Evolutionary conservation across 106 monocot genomes (phyloP), one percentile per base, ranked within the genome.

Genomic region (Hemerocallis citrina): DNA sequence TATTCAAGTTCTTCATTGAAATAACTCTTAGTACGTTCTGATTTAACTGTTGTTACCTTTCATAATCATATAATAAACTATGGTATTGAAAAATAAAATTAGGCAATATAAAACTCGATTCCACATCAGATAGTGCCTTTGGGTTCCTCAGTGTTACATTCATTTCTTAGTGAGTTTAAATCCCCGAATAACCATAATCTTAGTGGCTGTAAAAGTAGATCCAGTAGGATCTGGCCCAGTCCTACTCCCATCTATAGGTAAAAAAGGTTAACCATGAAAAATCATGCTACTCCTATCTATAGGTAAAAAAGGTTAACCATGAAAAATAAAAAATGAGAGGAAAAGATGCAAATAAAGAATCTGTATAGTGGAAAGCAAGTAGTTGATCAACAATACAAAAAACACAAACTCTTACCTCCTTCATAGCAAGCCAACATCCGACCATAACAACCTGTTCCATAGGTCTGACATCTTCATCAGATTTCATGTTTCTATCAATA

Each of bases 361-460:
- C 23, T 25, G 10, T 10, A 50, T 4, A 13, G 6, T 13, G 4
- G 17, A 16, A 45, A n/a, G n/a, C n/a, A n/a, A n/a, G n/a, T n/a
- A 41, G 15, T 41, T 41, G 11, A 41, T 2, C n/a, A 17, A 27
- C 16, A 34, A 40, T 47, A 16, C 48, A 61, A 22, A 56, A 7
- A 66, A 59, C 11, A 34, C 51, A 13, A 34, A 28, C 34, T 54
- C 10, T 67, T 66, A 98, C 98, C 98, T 98, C 98, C 59, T 98
- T 98, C 98, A 98, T 92, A 23, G 98, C 87, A 73, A 98, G 92
- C 98, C 98, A 98, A 50, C 92, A 98, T 32, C 92, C 98, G 68
- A 98, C 98, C 98, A 98, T 98, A 64, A 98, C 79, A 73, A 74
- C 70, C 36, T 98, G 98, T 41, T 86, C 77, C 13, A 71, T 55